Evolutionary conservation across 2,329 filamentous ascomycete genomes (phyloP).

Genomic region (Coccinonectria pachysandricola): DNA sequence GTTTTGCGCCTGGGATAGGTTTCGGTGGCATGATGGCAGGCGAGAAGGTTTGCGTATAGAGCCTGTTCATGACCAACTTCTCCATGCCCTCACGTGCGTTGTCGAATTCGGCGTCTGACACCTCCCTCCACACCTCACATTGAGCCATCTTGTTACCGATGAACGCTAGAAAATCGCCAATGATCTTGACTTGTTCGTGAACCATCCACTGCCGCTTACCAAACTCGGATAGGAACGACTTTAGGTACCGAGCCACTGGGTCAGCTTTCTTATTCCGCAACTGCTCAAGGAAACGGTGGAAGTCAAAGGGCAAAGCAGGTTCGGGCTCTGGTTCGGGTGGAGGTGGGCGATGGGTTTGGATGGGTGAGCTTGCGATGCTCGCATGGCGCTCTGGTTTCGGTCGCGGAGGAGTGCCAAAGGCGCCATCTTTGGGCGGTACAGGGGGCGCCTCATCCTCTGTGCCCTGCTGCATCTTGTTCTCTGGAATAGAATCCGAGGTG

Average conservation of each 20-base stretch:
- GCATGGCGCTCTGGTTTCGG: conserved; percentile 28
- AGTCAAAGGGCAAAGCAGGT: conserved; percentile 83
- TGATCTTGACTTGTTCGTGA: conserved; percentile 98
- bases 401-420: conserved; percentile 29
- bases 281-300: conserved; percentile 93
- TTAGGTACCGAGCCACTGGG: conserved; percentile 87
- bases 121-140: conserved; percentile 92
- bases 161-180: conserved; percentile 89
- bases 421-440: conserved; percentile 50
- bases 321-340: conserved; percentile 70
- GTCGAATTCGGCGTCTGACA: conserved; percentile 94
- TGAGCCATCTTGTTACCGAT: conserved; percentile 97
- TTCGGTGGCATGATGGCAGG: conserved; percentile 80
- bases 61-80: conserved; percentile 95
- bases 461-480: conserved; percentile 34
- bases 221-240: conserved; percentile 91
- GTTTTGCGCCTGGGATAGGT: conserved; percentile 57
- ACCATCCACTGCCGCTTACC: conserved; percentile 99
- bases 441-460: no score
- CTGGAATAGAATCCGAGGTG: conserved; percentile 29
- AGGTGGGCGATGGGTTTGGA: conserved; percentile 50
- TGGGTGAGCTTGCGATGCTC: conserved; percentile 32
- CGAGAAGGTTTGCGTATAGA: conserved; percentile 94
- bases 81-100: conserved; percentile 99
- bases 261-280: conserved; percentile 95